These are phyloP conservation scores for Debaryomyces hansenii DNA, from an alignment of 805 yeast genomes.

Conservation along the genomic window DNA sequence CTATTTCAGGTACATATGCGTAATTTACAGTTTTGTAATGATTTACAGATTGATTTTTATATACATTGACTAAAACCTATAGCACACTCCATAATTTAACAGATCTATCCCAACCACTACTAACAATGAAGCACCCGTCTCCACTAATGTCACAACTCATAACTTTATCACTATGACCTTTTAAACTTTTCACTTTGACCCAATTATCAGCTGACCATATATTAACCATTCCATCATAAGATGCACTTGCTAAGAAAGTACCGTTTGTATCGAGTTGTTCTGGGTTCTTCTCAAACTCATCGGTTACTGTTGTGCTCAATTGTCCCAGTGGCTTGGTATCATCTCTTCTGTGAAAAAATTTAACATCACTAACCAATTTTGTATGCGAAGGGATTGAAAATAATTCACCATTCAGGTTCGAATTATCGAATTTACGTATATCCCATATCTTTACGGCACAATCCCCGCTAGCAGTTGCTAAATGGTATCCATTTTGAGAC, in stretches of 20 bases:
- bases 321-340: conserved; percentile 1
- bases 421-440: conserved; percentile 45
- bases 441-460: conserved; percentile 85
- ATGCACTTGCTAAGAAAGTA: conserved; percentile 53
- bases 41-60: neutral
- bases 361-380: conserved; percentile 66
- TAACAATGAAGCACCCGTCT: conserved; percentile 46
- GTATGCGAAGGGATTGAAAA: conserved; percentile 72
- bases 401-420: conserved; percentile 29
- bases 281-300: conserved; percentile 30
- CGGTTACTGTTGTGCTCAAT: conserved; percentile 21
- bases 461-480: conserved; percentile 87
- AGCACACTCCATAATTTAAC: conserved; percentile 59
- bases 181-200: conserved; percentile 52
- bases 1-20: neutral
- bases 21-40: conserved; percentile 1
- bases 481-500: conserved; percentile 70
- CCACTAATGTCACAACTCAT: conserved; percentile 63
- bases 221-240: conserved; percentile 71
- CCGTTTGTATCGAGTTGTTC: conserved; percentile 37
- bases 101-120: conserved; percentile 85
- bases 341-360: conserved; percentile 40
- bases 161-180: conserved; percentile 63
- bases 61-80: neutral
- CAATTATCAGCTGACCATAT: conserved; percentile 69